Percentiles rank a stretch among this genome's conserved stretches.
Evolutionary conservation across 164 flowering plant genomes (phyloP).

Genomic region (Piper longum): DNA sequence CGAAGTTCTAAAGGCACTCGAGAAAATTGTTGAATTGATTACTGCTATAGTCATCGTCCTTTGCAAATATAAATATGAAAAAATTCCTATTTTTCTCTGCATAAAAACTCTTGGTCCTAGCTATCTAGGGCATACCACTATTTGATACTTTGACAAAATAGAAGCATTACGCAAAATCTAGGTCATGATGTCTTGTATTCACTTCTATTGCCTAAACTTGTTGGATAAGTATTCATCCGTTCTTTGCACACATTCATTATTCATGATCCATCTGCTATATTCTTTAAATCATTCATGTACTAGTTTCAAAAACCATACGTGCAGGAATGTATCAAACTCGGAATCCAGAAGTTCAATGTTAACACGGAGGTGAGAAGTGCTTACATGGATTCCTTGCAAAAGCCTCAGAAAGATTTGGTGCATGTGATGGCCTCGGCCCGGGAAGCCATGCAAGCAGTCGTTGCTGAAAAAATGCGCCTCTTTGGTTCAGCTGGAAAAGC

Average conservation of each 20-base stretch:
- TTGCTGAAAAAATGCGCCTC: slow-evolving; percentile 83
- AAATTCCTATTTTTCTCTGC: too few relatives aligned
- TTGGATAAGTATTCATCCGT: background rate
- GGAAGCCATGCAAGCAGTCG: slow-evolving; percentile 90
- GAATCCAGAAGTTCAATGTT: slow-evolving; percentile 89
- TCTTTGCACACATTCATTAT: background rate
- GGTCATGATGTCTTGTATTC: too few relatives aligned
- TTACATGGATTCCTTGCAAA: slow-evolving; percentile 62
- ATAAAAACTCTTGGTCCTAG: too few relatives aligned
- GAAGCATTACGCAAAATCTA: too few relatives aligned
- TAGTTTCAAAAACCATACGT: background rate
- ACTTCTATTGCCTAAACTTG: too few relatives aligned
- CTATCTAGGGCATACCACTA: too few relatives aligned
- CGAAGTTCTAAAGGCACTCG: too few relatives aligned
- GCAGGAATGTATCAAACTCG: slow-evolving; percentile 74
- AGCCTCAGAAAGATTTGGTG: slow-evolving; percentile 60
- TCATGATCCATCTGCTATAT: background rate
- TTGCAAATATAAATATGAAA: too few relatives aligned
- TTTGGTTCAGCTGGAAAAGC: slow-evolving; percentile 98
- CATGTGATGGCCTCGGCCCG: slow-evolving; percentile 69
- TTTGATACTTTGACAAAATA: too few relatives aligned
- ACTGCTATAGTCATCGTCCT: too few relatives aligned
- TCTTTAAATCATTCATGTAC: too few relatives aligned
- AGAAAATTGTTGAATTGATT: too few relatives aligned
- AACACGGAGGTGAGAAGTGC: slow-evolving; percentile 95